Evolutionary conservation across 1,139 yeast genomes (phyloP).

Genomic region (Hyphopichia wangnamkhiaoensis): DNA sequence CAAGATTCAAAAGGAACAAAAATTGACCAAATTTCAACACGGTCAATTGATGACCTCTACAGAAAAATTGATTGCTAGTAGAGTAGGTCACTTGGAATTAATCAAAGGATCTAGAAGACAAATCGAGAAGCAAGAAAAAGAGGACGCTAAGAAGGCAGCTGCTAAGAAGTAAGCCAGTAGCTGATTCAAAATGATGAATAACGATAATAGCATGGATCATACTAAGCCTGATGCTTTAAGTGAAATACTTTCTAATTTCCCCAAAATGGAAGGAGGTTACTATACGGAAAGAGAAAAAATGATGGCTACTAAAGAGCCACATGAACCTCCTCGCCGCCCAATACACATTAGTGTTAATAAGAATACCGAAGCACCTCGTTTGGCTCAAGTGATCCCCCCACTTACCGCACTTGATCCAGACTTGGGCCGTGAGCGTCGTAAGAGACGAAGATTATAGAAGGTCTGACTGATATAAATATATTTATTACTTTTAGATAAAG

Average conservation of each 20-base stretch:
- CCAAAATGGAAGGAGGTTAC: too few species aligned
- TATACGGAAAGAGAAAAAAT: too few species aligned
- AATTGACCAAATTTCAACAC: conserved; percentile 62
- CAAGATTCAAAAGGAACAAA: conserved; percentile 43
- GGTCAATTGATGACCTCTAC: conserved; percentile 71
- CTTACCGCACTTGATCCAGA: conserved; percentile 36
- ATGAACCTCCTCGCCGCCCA: neutral
- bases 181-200: neutral
- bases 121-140: conserved; percentile 58
- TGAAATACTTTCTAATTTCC: neutral
- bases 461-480: too few species aligned
- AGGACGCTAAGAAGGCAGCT: conserved; percentile 17
- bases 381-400: conserved; percentile 19
- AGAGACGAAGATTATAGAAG: conserved; percentile 10
- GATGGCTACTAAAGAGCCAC: too few species aligned
- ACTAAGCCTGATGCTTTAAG: neutral
- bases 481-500: too few species aligned
- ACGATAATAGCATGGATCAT: neutral
- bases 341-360: neutral
- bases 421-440: conserved; percentile 20
- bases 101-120: conserved; percentile 91
- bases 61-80: conserved; percentile 80
- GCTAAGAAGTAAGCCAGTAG: conserved; percentile 6
- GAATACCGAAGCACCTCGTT: too few species aligned
- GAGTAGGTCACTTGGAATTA: conserved; percentile 94